These are phyloP conservation scores for Candida takata DNA, from an alignment of 805 yeast genomes.

Conservation along the genomic window DNA sequence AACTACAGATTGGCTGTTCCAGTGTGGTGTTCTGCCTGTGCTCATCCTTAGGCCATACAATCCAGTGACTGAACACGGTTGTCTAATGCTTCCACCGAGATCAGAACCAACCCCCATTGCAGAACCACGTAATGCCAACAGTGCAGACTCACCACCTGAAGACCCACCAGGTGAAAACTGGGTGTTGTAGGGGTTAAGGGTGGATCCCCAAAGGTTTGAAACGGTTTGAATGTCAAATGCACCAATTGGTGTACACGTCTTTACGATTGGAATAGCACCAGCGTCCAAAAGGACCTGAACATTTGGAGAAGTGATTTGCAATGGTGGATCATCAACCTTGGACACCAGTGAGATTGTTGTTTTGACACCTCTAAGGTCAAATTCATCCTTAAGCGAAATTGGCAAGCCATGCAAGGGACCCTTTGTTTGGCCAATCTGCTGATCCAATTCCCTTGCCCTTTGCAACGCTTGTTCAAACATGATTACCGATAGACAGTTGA, in stretches of 20 bases:
- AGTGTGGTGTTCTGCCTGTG: conserved; percentile 33
- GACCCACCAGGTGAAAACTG: conserved; percentile 45
- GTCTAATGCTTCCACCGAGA: conserved; percentile 45
- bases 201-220: conserved; percentile 37
- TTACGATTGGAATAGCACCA: conserved; percentile 49
- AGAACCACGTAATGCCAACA: conserved; percentile 38
- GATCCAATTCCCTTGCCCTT: conserved; percentile 49
- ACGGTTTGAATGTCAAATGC: conserved; percentile 42
- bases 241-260: conserved; percentile 47
- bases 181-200: conserved; percentile 38
- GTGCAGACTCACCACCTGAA: conserved; percentile 48
- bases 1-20: conserved; percentile 12
- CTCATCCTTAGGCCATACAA: conserved; percentile 38
- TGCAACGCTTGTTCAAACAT: conserved; percentile 50
- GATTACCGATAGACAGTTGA: conserved; percentile 27
- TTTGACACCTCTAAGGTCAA: conserved; percentile 36
- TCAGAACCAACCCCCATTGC: conserved; percentile 49
- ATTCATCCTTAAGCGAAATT: conserved; percentile 45
- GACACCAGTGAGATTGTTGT: conserved; percentile 43
- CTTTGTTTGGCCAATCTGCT: conserved; percentile 37
- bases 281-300: conserved; percentile 33
- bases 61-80: conserved; percentile 38
- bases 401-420: conserved; percentile 71
- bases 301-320: conserved; percentile 31
- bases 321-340: conserved; percentile 41